Evolutionary conservation across 192 early-diverging fungal genomes (phyloP).

Genomic region (Chytriomyces confervae): DNA sequence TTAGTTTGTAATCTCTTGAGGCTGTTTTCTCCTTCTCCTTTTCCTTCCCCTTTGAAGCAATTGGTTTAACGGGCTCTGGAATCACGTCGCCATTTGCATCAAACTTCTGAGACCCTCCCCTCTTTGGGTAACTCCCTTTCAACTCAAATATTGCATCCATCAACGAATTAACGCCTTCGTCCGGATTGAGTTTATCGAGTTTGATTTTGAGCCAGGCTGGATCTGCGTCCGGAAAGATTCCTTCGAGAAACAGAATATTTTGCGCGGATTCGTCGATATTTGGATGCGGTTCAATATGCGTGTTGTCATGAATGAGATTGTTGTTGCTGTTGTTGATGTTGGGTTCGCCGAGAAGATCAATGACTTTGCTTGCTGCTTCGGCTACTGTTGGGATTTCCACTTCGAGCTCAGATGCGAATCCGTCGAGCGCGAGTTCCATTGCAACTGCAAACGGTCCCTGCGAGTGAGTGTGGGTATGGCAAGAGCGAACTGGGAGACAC

Average conservation of each 20-base stretch:
- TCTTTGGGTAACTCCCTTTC: constrained; percentile 28
- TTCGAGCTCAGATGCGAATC: background rate
- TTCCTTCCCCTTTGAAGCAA: background rate
- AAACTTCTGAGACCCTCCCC: background rate
- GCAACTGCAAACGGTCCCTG: background rate
- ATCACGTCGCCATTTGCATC: background rate
- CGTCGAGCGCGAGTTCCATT: constrained; percentile 9
- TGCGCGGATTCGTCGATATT: background rate
- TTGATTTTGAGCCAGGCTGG: constrained; percentile 20
- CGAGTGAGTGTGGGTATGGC: background rate
- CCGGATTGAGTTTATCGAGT: background rate
- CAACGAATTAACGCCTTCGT: background rate
- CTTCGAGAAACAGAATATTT: background rate
- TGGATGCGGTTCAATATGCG: background rate
- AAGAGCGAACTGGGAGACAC: background rate
- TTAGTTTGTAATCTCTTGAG: background rate
- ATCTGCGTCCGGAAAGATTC: constrained; percentile 27
- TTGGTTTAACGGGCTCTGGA: background rate
- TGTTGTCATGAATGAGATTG: background rate
- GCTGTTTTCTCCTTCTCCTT: background rate
- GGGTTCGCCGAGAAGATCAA: background rate
- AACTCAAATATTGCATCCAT: constrained; percentile 17
- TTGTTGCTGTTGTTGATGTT: background rate
- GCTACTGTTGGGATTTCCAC: background rate
- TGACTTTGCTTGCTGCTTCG: background rate